Conservation (phyloP, 2,329 filamentous ascomycete genomes). For the Colletotrichum eremochloae region DNA sequence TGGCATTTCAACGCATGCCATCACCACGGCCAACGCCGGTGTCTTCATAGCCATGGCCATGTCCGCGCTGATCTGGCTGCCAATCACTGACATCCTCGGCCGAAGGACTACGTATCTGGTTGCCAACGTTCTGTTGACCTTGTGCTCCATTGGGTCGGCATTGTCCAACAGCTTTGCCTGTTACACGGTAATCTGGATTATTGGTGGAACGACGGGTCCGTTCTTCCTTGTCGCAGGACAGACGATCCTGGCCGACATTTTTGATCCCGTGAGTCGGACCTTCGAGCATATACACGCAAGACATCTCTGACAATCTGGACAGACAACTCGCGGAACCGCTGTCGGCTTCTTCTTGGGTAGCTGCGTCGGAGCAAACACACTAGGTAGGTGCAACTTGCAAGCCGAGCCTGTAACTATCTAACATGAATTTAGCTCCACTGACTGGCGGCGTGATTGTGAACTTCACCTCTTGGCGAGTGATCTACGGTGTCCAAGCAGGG, state of each 20-base stretch:
- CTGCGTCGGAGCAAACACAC: conserved; percentile 39
- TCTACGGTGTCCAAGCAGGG: conserved; percentile 78
- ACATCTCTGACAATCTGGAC: background rate
- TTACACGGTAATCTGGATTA: conserved; percentile 57
- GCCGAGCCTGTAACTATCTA: background rate
- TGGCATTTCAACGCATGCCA: conserved; percentile 74
- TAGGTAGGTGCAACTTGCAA: conserved; percentile 3
- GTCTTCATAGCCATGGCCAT: conserved; percentile 82
- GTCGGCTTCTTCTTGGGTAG: conserved; percentile 43
- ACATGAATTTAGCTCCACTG: conserved; percentile 30
- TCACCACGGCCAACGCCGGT: conserved; percentile 81
- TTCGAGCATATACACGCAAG: fast-evolving
- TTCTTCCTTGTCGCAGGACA: conserved; percentile 41
- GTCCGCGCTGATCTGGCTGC: conserved; percentile 78
- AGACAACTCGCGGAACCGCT: conserved; percentile 41
- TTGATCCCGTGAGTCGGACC: conserved; percentile 33
- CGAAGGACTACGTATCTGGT: conserved; percentile 53
- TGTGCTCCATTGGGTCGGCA: conserved; percentile 79
- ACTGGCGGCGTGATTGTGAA: conserved; percentile 76
- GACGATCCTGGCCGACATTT: conserved; percentile 41
- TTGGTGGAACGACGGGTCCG: conserved; percentile 39
- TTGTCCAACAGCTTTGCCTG: conserved; percentile 77
- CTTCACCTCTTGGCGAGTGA: conserved; percentile 75
- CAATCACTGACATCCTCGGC: conserved; percentile 64
- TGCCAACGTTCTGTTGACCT: conserved; percentile 74